These are phyloP conservation scores for Aureobasidium sp. DNA, from an alignment of 2,329 filamentous ascomycete species.

Conservation along the genomic window DNA sequence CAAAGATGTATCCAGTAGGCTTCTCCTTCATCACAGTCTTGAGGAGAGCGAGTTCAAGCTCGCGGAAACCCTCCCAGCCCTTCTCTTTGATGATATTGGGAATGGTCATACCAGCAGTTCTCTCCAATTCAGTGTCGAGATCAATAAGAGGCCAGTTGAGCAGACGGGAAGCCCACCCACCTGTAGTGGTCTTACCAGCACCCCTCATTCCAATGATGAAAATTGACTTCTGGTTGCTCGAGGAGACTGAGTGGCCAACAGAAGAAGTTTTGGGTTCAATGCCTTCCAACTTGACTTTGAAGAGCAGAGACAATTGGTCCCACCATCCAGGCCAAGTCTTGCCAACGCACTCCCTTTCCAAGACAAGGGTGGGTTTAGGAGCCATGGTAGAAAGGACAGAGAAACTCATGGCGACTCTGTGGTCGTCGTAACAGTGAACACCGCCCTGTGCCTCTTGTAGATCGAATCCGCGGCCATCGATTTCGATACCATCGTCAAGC, in stretches of 20 bases:
- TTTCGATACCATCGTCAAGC: slow-evolving; percentile 88
- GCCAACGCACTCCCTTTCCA: slow-evolving; percentile 85
- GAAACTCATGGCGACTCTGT: slow-evolving; percentile 97
- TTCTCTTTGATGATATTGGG: slow-evolving; percentile 71
- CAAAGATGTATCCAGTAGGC: slow-evolving; percentile 71
- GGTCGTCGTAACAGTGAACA: slow-evolving; percentile 92
- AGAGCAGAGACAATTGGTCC: slow-evolving; percentile 76
- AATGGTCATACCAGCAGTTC: slow-evolving; percentile 64
- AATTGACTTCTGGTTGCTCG: slow-evolving; percentile 54
- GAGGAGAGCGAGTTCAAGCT: slow-evolving; percentile 68
- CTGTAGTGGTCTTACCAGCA: slow-evolving; percentile 91
- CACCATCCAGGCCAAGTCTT: slow-evolving; percentile 99
- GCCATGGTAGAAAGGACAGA: slow-evolving; percentile 74
- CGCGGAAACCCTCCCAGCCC: slow-evolving; percentile 86
- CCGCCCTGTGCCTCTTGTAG: slow-evolving; percentile 49
- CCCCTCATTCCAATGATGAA: slow-evolving; percentile 97
- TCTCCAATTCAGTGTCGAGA: slow-evolving; percentile 80
- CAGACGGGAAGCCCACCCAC: slow-evolving; percentile 72
- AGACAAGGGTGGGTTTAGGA: slow-evolving; percentile 65
- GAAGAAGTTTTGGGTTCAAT: slow-evolving; percentile 49
- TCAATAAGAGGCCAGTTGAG: slow-evolving; percentile 75
- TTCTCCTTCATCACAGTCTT: slow-evolving; percentile 67
- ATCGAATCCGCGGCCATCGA: slow-evolving; percentile 51
- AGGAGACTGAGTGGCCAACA: slow-evolving; percentile 32
- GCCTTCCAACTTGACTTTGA: slow-evolving; percentile 70